Evolutionary conservation across 441 rosid genomes (phyloP).

Genomic region (Erodium moschatum): DNA sequence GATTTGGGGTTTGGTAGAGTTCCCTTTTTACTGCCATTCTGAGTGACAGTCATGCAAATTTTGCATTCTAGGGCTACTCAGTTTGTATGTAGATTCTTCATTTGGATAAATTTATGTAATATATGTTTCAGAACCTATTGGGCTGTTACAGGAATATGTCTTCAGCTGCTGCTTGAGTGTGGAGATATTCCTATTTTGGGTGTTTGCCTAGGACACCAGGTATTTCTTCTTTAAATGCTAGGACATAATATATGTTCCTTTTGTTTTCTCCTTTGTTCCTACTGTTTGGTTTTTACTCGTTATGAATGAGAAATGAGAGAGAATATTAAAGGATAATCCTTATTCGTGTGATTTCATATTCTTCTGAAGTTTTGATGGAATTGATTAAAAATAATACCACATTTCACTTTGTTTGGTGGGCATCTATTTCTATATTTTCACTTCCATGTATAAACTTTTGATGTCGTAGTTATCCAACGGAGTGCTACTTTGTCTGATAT

Average conservation of each 20-base stretch:
- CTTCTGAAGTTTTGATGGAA: neutral
- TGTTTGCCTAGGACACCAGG: constrained; percentile 97
- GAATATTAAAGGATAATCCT: neutral
- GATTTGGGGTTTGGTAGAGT: neutral
- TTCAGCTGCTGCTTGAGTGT: constrained; percentile 71
- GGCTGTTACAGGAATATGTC: constrained; percentile 71
- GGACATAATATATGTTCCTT: neutral
- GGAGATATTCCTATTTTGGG: constrained; percentile 83
- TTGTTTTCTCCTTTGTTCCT: no score
- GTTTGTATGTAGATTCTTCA: constrained; percentile 8
- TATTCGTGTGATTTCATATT: neutral
- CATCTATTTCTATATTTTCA: neutral
- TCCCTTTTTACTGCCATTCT: neutral
- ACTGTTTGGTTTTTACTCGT: neutral
- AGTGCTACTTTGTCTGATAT: neutral
- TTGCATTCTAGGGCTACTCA: neutral
- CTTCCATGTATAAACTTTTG: neutral
- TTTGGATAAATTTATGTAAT: constrained; percentile 10
- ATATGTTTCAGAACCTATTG: constrained; percentile 16
- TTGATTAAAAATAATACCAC: neutral
- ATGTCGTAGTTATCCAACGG: neutral
- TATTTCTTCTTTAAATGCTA: constrained; percentile 18
- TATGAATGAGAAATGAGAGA: neutral
- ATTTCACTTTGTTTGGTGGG: neutral
- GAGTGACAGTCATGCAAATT: neutral